phyloP scores from a whole-genome alignment of 2,329 filamentous ascomycete genomes.

The Alternaria metachromatica region DNA sequence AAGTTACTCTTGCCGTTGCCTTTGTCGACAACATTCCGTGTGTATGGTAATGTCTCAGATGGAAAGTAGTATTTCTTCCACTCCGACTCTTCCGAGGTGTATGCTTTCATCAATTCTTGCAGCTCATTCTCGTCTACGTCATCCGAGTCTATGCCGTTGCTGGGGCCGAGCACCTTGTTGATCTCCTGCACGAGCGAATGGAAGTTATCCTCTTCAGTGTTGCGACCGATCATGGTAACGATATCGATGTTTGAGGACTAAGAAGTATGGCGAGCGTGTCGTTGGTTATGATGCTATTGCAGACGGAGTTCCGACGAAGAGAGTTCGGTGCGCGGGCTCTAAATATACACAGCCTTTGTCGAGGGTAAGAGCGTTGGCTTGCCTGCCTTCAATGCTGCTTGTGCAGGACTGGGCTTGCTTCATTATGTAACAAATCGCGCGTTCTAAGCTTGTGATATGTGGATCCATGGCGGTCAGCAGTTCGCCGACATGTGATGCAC shows the following conservation, averaged over 20 bases:
- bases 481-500: slow-evolving; percentile 13
- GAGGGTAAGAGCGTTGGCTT: slow-evolving; percentile 12
- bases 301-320: not conserved
- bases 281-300: not conserved
- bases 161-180: slow-evolving; percentile 76
- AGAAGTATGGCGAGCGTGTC: not conserved
- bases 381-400: not conserved
- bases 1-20: slow-evolving; percentile 83
- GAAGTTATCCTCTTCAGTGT: slow-evolving; percentile 56
- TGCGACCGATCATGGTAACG: slow-evolving; percentile 31
- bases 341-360: slow-evolving; percentile 12
- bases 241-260: not conserved
- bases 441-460: slow-evolving; percentile 20
- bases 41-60: slow-evolving; percentile 76
- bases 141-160: slow-evolving; percentile 80
- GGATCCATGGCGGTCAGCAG: slow-evolving; percentile 27
- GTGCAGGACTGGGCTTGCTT: slow-evolving; percentile 14
- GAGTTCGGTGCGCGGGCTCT: slow-evolving; percentile 1
- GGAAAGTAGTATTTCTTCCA: slow-evolving; percentile 79
- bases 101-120: slow-evolving; percentile 74
- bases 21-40: slow-evolving; percentile 86
- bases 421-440: slow-evolving; percentile 41
- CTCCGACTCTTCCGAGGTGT: slow-evolving; percentile 70
- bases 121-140: slow-evolving; percentile 80
- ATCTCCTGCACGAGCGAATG: slow-evolving; percentile 75